Evolutionary conservation across 2,329 filamentous ascomycete genomes (phyloP).

Genomic region (Phialophora tarda): DNA sequence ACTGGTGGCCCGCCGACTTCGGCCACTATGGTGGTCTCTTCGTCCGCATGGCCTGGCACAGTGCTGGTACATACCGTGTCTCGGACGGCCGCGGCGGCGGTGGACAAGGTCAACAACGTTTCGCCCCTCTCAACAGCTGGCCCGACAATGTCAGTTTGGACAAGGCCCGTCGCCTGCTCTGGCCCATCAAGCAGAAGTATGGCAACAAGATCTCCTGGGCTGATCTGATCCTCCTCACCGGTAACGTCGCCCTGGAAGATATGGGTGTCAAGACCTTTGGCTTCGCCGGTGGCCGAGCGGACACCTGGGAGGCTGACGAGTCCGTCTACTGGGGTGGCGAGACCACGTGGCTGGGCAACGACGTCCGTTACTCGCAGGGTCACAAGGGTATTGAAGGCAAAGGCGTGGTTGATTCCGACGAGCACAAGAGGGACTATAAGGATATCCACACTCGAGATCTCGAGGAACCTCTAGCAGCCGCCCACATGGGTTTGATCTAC

Average conservation of each 20-base stretch:
- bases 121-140: constrained; percentile 82
- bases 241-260: constrained; percentile 77
- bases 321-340: constrained; percentile 78
- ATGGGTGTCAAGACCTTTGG: constrained; percentile 77
- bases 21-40: constrained; percentile 82
- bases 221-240: constrained; percentile 72
- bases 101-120: constrained; percentile 76
- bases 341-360: constrained; percentile 75
- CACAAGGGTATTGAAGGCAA: constrained; percentile 52
- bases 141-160: constrained; percentile 78
- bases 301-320: constrained; percentile 78
- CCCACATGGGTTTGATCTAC: constrained; percentile 80
- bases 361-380: constrained; percentile 68
- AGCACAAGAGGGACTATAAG: constrained; percentile 51
- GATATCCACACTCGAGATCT: constrained; percentile 67
- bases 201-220: constrained; percentile 83
- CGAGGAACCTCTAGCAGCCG: constrained; percentile 69
- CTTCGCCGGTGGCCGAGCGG: constrained; percentile 73
- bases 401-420: constrained; percentile 52
- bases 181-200: constrained; percentile 85
- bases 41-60: constrained; percentile 82
- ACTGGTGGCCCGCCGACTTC: constrained; percentile 82
- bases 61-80: constrained; percentile 77
- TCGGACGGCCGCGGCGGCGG: constrained; percentile 76
- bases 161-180: constrained; percentile 78